A percentile compares a stretch with the other conserved stretches of the same genome.
phyloP scores from a whole-genome alignment of 441 rosid species.

The Sinapis alba region DNA sequence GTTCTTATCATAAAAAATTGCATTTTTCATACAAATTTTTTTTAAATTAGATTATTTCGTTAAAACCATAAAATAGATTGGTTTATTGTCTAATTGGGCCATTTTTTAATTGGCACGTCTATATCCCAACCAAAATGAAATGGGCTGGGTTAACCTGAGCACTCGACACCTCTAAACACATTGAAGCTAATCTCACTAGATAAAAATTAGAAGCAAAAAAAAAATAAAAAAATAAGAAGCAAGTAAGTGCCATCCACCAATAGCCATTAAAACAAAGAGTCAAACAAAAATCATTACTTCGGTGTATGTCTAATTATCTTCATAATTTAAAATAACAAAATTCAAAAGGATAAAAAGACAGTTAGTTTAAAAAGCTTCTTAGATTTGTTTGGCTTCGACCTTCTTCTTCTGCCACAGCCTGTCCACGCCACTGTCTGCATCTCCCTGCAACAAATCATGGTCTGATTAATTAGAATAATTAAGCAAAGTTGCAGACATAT shows the following conservation, averaged over 20 bases:
- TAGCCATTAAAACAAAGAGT: background rate
- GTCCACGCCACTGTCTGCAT: slow-evolving; percentile 85
- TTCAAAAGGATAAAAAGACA: background rate
- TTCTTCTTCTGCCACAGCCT: slow-evolving; percentile 93
- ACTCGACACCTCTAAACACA: no score
- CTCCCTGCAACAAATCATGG: slow-evolving; percentile 54
- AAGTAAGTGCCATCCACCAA: background rate
- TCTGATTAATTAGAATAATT: background rate
- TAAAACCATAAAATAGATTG: no score
- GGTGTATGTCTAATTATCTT: background rate
- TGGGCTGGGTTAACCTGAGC: no score
- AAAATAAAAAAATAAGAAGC: background rate
- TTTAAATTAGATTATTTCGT: no score
- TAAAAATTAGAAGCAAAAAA: background rate
- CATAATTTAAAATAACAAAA: background rate
- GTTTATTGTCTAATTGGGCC: no score
- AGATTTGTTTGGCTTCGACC: slow-evolving; percentile 56
- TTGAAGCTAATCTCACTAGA: background rate
- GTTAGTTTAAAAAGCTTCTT: slow-evolving; percentile 3
- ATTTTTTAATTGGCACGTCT: no score
- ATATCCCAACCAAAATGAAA: no score
- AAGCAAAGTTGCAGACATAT: background rate
- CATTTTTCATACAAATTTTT: no score
- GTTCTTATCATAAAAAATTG: no score
- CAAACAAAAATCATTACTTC: background rate